Conservation (phyloP, 176 grass and related monocot genomes). For the Eragrostis curvula region DNA sequence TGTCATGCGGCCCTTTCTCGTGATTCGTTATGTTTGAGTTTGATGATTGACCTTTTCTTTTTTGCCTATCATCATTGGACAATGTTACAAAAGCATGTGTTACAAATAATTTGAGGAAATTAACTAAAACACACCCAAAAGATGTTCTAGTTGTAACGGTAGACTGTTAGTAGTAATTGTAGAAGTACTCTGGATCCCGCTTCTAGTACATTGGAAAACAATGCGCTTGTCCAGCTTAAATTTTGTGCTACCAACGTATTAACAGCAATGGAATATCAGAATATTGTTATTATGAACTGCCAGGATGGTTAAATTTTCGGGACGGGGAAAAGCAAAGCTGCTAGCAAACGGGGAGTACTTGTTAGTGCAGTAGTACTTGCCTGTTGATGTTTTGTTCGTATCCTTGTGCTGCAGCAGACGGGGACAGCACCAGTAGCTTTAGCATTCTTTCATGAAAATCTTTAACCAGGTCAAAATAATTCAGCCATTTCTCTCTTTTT, state of each 20-base stretch:
- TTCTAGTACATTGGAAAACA: not conserved
- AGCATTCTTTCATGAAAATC: conserved; percentile 52
- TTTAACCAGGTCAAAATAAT: conserved; percentile 10
- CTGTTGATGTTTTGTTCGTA: conserved; percentile 45
- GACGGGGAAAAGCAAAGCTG: conserved; percentile 30
- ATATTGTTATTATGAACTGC: not conserved
- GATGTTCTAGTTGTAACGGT: no score
- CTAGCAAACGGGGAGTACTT: no score
- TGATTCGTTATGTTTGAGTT: conserved; percentile 61
- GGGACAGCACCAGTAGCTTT: conserved; percentile 44
- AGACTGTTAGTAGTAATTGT: no score
- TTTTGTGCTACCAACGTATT: not conserved
- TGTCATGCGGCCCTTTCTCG: conserved; percentile 47
- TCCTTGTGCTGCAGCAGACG: conserved; percentile 43
- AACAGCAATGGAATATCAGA: no score
- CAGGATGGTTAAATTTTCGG: not conserved
- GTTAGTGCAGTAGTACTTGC: not conserved
- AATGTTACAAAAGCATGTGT: conserved; percentile 4
- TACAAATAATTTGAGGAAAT: not conserved
- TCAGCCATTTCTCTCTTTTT: not conserved
- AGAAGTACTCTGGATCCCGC: no score
- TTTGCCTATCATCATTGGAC: conserved; percentile 7
- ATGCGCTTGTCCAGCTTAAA: not conserved
- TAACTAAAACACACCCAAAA: not conserved
- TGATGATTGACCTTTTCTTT: conserved; percentile 6